These are phyloP conservation scores for Hypoxylon fuscum DNA, from an alignment of 495 filamentous ascomycete genomes.

Conservation along the genomic window DNA sequence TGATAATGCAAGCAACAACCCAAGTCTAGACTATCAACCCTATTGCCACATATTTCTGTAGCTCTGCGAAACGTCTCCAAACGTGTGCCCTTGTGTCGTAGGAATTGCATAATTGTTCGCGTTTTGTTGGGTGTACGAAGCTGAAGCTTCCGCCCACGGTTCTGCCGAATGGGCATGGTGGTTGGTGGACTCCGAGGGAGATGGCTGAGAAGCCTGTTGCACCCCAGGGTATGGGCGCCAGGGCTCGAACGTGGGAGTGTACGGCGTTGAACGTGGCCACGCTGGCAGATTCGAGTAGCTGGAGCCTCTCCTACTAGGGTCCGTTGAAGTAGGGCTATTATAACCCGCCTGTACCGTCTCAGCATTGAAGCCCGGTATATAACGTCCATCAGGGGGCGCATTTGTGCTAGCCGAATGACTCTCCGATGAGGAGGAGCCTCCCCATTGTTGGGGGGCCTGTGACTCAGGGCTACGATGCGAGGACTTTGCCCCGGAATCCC, in stretches of 20 bases:
- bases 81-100: constrained; percentile 31
- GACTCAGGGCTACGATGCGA: constrained; percentile 33
- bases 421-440: constrained; percentile 2
- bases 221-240: constrained; percentile 16
- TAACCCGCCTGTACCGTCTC: constrained; percentile 25
- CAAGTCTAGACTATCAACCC: too few relatives aligned
- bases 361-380: constrained; percentile 8
- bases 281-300: constrained; percentile 7
- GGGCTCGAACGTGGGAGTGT: constrained; percentile 12
- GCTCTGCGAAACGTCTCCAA: constrained; percentile 10
- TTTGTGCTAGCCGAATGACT: constrained; percentile 11
- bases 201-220: constrained; percentile 20
- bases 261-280: constrained; percentile 28
- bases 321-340: constrained; percentile 15
- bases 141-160: constrained; percentile 30
- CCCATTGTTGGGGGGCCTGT: constrained; percentile 24
- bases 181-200: constrained; percentile 12
- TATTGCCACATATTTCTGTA: constrained; percentile 39
- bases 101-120: constrained; percentile 25
- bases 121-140: constrained; percentile 17
- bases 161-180: constrained; percentile 3
- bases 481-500: constrained; percentile 51
- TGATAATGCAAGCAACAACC: constrained; percentile 1
- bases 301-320: constrained; percentile 14
- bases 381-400: constrained; percentile 7